Percentiles rank a stretch among this genome's conserved stretches.
These are phyloP conservation scores for Chaetomiaceae sp. DNA, from an alignment of 2,329 filamentous ascomycete genomes.

Conservation along the genomic window DNA sequence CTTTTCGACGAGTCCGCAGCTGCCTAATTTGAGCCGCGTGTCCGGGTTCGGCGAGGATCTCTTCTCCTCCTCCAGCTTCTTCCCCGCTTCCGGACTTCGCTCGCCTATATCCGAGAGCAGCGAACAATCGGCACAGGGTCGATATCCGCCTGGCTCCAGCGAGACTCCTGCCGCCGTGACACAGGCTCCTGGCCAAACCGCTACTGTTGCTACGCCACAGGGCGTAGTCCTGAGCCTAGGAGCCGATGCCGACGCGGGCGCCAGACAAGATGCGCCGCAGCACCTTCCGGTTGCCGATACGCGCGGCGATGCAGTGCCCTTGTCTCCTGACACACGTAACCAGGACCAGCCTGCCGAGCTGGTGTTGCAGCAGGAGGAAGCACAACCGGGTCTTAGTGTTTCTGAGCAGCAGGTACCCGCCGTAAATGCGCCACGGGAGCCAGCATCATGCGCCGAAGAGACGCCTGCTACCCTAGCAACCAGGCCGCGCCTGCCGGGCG, in stretches of 20 bases:
- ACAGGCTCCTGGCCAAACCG: background rate
- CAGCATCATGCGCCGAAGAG: conserved; percentile 2
- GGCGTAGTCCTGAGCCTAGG: background rate
- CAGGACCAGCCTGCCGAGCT: conserved; percentile 10
- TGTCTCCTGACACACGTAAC: conserved; percentile 7
- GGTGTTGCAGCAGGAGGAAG: conserved; percentile 8
- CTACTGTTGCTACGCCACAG: background rate
- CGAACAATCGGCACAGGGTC: background rate
- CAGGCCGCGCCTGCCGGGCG: conserved; percentile 30
- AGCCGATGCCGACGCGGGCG: background rate
- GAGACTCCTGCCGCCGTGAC: background rate
- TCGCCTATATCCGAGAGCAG: conserved; percentile 6
- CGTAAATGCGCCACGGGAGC: conserved; percentile 12
- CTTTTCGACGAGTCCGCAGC: conserved; percentile 50
- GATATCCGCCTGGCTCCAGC: background rate
- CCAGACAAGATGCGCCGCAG: background rate
- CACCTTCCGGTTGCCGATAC: background rate
- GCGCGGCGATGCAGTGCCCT: conserved; percentile 7
- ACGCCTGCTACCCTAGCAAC: conserved; percentile 1
- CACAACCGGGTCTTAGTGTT: background rate
- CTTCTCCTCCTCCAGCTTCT: conserved; percentile 39
- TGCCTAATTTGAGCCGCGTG: conserved; percentile 54
- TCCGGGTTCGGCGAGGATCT: conserved; percentile 58
- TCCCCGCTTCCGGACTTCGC: conserved; percentile 20
- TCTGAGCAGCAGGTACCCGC: conserved; percentile 13